Conservation (phyloP, 176 grass and related monocot species). For the Carex littledalei region DNA sequence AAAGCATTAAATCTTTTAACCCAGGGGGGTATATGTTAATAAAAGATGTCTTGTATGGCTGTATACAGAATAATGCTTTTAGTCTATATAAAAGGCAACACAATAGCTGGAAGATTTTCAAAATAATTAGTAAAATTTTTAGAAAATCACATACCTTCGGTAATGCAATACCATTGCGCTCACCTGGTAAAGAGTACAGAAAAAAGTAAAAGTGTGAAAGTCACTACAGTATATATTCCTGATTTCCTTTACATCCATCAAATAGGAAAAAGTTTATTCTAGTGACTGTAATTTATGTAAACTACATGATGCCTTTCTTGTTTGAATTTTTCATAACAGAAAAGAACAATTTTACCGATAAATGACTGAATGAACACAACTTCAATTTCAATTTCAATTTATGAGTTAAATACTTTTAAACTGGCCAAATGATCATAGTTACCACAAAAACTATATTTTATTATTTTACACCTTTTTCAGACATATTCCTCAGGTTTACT, state of each 20-base stretch:
- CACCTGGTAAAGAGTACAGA: background rate
- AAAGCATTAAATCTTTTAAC: conserved; percentile 47
- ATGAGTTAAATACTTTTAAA: too few relatives aligned
- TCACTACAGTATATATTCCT: background rate
- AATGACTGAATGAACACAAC: too few relatives aligned
- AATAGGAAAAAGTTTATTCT: background rate
- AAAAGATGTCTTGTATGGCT: conserved; percentile 21
- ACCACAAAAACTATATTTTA: too few relatives aligned
- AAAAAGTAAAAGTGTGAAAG: background rate
- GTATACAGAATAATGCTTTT: background rate
- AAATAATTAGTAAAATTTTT: background rate
- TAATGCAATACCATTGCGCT: background rate
- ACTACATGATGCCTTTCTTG: too few relatives aligned
- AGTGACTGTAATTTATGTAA: too few relatives aligned
- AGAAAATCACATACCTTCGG: background rate
- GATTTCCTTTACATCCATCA: background rate
- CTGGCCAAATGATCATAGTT: too few relatives aligned
- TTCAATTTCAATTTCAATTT: too few relatives aligned
- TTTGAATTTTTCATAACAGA: background rate
- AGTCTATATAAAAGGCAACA: background rate
- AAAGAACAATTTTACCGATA: background rate
- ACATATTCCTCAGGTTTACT: too few relatives aligned
- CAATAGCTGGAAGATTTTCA: background rate
- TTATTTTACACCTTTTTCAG: too few relatives aligned
- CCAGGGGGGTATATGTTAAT: conserved; percentile 28